Evolutionary conservation across 192 early-diverging fungal genomes (phyloP).

Genomic region (Blastocladiella britannica): DNA sequence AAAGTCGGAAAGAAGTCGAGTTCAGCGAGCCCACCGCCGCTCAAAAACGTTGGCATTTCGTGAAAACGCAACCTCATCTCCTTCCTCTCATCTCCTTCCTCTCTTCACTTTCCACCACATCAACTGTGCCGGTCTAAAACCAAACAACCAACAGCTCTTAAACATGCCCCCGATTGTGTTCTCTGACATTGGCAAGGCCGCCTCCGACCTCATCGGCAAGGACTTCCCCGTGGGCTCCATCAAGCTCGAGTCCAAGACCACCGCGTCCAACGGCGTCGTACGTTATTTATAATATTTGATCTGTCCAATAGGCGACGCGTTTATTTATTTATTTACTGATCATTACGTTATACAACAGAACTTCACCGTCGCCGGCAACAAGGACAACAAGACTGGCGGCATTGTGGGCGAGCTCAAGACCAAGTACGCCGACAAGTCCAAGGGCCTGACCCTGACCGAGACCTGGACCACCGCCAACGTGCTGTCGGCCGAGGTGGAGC

Average conservation of each 20-base stretch:
- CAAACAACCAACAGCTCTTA: conserved; percentile 1
- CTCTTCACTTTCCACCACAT: background rate
- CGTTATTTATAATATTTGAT: conserved; percentile 7
- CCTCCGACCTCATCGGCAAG: conserved; percentile 89
- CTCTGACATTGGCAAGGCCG: conserved; percentile 81
- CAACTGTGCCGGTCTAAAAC: background rate
- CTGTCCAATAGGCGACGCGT: no score
- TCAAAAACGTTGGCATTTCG: no score
- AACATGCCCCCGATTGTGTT: conserved; percentile 63
- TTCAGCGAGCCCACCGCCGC: no score
- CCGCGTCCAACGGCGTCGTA: conserved; percentile 87
- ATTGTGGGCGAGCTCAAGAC: conserved; percentile 94
- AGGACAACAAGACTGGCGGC: conserved; percentile 84
- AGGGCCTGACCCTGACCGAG: conserved; percentile 88
- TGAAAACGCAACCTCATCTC: conserved; percentile 8
- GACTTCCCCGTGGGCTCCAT: conserved; percentile 83
- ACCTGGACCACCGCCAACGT: conserved; percentile 91
- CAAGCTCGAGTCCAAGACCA: conserved; percentile 96
- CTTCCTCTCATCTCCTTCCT: conserved; percentile 2
- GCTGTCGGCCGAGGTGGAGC: conserved; percentile 75
- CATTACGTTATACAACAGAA: conserved; percentile 25
- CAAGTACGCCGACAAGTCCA: conserved; percentile 88
- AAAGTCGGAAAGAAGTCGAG: no score
- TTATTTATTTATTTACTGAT: background rate
- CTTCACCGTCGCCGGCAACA: conserved; percentile 84